Conservation (phyloP, 108 stramenopile species). For the Stephanodiscus triporus region DNA sequence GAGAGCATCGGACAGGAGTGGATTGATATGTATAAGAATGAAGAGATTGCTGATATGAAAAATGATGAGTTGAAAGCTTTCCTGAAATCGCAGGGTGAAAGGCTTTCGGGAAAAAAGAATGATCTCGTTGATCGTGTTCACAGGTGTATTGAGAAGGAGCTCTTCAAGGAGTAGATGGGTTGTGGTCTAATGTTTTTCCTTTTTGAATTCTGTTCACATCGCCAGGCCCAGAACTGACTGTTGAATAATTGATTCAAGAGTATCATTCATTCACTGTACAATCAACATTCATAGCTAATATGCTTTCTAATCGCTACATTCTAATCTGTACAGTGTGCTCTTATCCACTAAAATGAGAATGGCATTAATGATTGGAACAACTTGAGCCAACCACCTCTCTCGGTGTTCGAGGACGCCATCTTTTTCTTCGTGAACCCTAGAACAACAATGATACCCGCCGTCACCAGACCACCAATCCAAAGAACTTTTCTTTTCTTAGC, state of each 20-base stretch:
- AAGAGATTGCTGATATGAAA: constrained; percentile 45
- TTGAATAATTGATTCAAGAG: not conserved
- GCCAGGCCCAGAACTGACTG: not conserved
- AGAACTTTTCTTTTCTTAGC: constrained; percentile 62
- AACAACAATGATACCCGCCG: constrained; percentile 71
- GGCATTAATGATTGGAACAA: not conserved
- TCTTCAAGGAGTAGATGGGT: not conserved
- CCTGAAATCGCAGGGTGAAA: constrained; percentile 64
- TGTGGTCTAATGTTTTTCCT: too few relatives aligned
- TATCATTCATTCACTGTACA: not conserved
- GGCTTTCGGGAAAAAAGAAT: constrained; percentile 59
- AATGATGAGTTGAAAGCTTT: constrained; percentile 59
- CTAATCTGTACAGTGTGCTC: not conserved
- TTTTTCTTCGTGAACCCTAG: constrained; percentile 45
- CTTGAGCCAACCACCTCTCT: constrained; percentile 12
- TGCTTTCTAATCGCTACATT: not conserved
- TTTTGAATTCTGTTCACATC: too few relatives aligned
- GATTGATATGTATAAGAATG: constrained; percentile 52
- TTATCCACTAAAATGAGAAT: not conserved
- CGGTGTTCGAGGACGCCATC: not conserved
- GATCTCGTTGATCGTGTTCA: constrained; percentile 62
- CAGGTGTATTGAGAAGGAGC: constrained; percentile 24
- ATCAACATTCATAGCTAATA: not conserved
- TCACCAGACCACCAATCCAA: constrained; percentile 75
- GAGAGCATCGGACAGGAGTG: constrained; percentile 65